A percentile compares a stretch with the other conserved stretches of the same genome.
phyloP scores from a whole-genome alignment of 306 rosid genomes.

The Vigna angularis region DNA sequence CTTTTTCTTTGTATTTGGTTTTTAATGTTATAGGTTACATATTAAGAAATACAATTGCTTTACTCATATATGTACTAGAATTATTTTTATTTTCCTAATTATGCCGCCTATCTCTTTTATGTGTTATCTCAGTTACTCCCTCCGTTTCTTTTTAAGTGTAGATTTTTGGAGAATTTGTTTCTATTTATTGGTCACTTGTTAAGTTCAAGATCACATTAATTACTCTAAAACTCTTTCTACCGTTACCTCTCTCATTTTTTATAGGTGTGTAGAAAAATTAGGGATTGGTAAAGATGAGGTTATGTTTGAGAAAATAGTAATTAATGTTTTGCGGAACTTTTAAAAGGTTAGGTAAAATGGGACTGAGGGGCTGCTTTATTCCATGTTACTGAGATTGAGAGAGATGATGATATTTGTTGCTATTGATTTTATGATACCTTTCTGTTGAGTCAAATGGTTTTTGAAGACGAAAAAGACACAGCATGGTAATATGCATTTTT shows the following conservation, averaged over 20 bases:
- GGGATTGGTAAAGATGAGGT: not conserved
- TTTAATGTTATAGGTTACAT: not conserved
- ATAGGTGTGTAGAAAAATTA: not conserved
- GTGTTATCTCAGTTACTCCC: no score
- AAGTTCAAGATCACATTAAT: not conserved
- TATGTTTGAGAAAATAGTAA: constrained; percentile 4
- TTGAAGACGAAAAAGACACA: not conserved
- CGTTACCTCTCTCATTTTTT: not conserved
- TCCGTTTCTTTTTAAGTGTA: not conserved
- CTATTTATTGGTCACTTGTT: no score
- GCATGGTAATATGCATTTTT: not conserved
- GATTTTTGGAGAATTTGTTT: no score
- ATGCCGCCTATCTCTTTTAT: not conserved
- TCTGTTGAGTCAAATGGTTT: constrained; percentile 34
- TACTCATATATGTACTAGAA: not conserved
- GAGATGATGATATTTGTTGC: constrained; percentile 22
- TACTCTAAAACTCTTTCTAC: not conserved
- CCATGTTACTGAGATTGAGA: constrained; percentile 30
- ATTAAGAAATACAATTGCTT: not conserved
- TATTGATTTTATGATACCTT: constrained; percentile 1
- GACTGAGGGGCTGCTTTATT: not conserved
- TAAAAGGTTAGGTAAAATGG: not conserved
- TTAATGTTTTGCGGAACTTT: not conserved
- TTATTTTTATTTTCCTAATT: not conserved
- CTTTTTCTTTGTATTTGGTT: not conserved